Conservation (phyloP, 2,329 filamentous ascomycete species). For the Verticillium nubilum region DNA sequence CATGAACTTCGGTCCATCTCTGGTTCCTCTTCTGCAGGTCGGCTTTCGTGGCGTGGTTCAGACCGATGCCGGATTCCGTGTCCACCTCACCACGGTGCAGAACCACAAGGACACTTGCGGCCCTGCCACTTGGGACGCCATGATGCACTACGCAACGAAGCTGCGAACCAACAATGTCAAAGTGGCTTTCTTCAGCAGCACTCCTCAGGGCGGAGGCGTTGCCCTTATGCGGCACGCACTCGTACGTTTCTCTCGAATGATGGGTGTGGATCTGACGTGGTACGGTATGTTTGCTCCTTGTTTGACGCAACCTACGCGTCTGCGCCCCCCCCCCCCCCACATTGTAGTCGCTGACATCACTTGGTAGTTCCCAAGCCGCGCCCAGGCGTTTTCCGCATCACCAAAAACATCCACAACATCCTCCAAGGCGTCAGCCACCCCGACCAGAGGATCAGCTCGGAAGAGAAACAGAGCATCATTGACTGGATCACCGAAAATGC, state of each 20-base stretch:
- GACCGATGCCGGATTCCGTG: conserved; percentile 62
- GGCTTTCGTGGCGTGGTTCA: conserved; percentile 64
- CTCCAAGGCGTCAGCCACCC: conserved; percentile 70
- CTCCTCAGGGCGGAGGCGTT: conserved; percentile 77
- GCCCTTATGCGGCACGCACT: conserved; percentile 77
- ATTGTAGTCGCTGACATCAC: conserved; percentile 5
- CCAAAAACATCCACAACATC: conserved; percentile 86
- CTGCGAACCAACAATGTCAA: conserved; percentile 60
- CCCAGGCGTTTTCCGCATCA: conserved; percentile 74
- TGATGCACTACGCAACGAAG: conserved; percentile 56
- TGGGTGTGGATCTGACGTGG: conserved; percentile 69
- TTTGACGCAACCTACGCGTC: neutral
- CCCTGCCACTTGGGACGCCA: conserved; percentile 58
- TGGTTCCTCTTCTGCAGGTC: conserved; percentile 63
- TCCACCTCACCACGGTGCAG: conserved; percentile 49
- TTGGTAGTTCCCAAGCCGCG: conserved; percentile 66
- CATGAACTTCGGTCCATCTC: conserved; percentile 68
- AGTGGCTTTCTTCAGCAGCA: conserved; percentile 75
- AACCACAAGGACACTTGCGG: conserved; percentile 58
- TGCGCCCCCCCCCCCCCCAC: neutral
- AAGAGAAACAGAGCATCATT: conserved; percentile 58
- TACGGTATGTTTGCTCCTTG: conserved; percentile 41
- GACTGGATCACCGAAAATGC: conserved; percentile 73
- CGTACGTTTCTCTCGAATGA: conserved; percentile 61
- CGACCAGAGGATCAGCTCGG: conserved; percentile 55